Evolutionary conservation across 257 asterid species (phyloP), one percentile per base, ranked within the genome.

Genomic region (Schizonepeta tenuifolia): DNA sequence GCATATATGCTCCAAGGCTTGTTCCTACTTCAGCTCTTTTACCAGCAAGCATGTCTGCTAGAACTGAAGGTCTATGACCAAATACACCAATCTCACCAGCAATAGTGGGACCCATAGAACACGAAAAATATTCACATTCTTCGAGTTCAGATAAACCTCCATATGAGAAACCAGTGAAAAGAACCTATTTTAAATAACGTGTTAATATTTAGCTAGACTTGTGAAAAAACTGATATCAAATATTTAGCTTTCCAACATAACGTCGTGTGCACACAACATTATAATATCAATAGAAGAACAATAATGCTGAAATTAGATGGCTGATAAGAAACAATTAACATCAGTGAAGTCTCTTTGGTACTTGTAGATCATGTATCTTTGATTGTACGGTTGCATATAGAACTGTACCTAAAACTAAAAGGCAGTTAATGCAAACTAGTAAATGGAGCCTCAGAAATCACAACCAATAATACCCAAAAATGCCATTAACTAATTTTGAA

Each of bases 51-150:
- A 93, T 89, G 73, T 93, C 98, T 80, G 91, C 67, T 14, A 93
- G 93, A 75, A 90, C 86, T 44, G 98, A 82, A 72, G 98, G 98
- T 77, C 97, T 83, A 82, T 90, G 86, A 51, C 98, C 98, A 89
- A 87, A 93, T 58, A 93, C 86, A 77, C 98, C 98, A 80, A 93
- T 93, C 81, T 93, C 98, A 28, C 97, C 98, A 81, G 98, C 95
- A 76, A 93, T 93, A 57, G 98, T 93, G 69, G 96, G 88, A 51
- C 98, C 96, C 98, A 90, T 93, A 50, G 98, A 93, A 76, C 98
- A 90, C 13, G 98, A 89, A 77, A 93, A 81, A 75, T 93, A 93
- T 58, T 93, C 98, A 50, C 66, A 14, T 79, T 93, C 98, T 56
- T 95, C 87, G 79, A 93, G 96, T 83, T 93, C 97, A 65, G 98